A percentile compares a stretch with the other conserved stretches of the same genome.
Evolutionary conservation across 75 land plant genomes (phyloP).

Genomic region (Larix kaempferi): DNA sequence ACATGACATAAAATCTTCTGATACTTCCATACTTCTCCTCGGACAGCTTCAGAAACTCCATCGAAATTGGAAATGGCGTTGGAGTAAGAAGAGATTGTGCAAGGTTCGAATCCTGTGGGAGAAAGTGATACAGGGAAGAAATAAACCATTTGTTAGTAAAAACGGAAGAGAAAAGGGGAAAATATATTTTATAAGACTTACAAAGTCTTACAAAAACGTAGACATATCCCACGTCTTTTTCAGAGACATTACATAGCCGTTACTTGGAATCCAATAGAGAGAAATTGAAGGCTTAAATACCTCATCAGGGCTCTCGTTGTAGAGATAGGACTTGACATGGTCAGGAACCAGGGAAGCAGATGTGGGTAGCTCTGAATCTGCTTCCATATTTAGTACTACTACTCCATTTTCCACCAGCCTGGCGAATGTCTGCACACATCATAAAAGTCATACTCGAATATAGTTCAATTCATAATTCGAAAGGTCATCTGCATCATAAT

Average conservation of each 20-base stretch:
- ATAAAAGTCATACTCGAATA: not conserved
- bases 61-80: slow-evolving; percentile 14
- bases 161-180: too few species aligned
- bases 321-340: slow-evolving; percentile 1
- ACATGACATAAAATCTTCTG: slow-evolving; percentile 15
- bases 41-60: slow-evolving; percentile 15
- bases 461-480: not conserved
- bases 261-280: too few species aligned
- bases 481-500: not conserved
- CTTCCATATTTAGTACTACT: not conserved
- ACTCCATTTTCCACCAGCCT: not conserved
- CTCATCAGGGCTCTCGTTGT: slow-evolving; percentile 16
- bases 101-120: slow-evolving; percentile 22
- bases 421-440: not conserved
- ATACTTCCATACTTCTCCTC: slow-evolving; percentile 18
- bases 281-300: too few species aligned
- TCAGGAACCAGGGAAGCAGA: not conserved
- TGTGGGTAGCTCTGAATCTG: not conserved
- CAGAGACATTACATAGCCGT: too few species aligned
- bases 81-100: slow-evolving; percentile 7
- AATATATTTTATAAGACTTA: too few species aligned
- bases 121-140: too few species aligned
- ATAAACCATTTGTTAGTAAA: too few species aligned
- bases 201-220: too few species aligned
- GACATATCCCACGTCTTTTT: too few species aligned